A percentile compares a stretch with the other conserved stretches of the same genome.
Conservation (phyloP, 805 yeast genomes). For the Cyberlindnera sargentensis region DNA sequence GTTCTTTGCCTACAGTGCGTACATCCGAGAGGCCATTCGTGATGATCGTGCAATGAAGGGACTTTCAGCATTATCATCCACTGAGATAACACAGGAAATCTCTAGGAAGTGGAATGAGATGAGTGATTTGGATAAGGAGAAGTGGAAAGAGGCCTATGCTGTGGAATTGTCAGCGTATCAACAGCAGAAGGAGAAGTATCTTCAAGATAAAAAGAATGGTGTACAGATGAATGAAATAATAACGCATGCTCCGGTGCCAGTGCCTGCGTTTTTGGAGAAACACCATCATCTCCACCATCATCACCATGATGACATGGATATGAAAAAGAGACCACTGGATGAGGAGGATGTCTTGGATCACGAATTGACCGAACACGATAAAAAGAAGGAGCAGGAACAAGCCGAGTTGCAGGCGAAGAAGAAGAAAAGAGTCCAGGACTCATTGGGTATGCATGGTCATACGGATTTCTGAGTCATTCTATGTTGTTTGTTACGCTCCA, state of each 20-base stretch:
- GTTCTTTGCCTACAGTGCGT: conserved; percentile 72
- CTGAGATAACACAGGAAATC: conserved; percentile 73
- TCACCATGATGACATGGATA: too few relatives aligned
- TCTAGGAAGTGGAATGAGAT: conserved; percentile 74
- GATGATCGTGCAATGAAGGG: conserved; percentile 58
- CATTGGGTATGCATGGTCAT: too few relatives aligned
- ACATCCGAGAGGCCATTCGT: conserved; percentile 62
- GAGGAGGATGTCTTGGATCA: too few relatives aligned
- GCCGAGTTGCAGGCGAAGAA: too few relatives aligned
- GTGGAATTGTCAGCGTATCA: conserved; percentile 40
- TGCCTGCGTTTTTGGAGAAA: conserved; percentile 28
- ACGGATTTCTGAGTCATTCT: too few relatives aligned
- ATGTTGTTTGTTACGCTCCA: too few relatives aligned
- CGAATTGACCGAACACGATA: too few relatives aligned
- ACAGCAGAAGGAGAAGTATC: conserved; percentile 37
- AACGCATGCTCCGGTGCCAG: conserved; percentile 34
- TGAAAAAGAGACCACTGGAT: too few relatives aligned
- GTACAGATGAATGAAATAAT: conserved; percentile 22
- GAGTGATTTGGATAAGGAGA: conserved; percentile 59
- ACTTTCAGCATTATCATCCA: conserved; percentile 57
- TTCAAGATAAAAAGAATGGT: conserved; percentile 39
- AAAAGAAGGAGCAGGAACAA: too few relatives aligned
- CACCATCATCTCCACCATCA: conserved; percentile 17
- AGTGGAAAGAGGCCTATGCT: conserved; percentile 56
- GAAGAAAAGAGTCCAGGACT: too few relatives aligned